A percentile compares a stretch with the other conserved stretches of the same genome.
Evolutionary conservation across 495 filamentous ascomycete genomes (phyloP).

Genomic region (Cudoniella acicularis): DNA sequence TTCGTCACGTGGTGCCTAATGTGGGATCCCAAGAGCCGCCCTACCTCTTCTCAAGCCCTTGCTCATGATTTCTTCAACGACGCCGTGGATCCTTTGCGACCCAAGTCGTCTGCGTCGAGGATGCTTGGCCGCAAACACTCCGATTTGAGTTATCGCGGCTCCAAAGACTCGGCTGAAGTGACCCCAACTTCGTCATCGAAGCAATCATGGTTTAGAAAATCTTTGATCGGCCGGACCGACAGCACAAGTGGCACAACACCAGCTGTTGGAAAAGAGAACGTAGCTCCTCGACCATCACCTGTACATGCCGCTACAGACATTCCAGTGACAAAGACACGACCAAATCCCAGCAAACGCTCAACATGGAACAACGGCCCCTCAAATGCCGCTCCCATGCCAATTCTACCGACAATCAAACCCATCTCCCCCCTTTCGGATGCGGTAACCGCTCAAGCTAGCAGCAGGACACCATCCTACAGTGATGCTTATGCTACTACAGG

Average conservation of each 20-base stretch:
- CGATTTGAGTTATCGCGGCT: constrained; percentile 60
- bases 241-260: constrained; percentile 21
- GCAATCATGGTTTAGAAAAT: constrained; percentile 94
- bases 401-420: constrained; percentile 91
- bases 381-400: constrained; percentile 93
- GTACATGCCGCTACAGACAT: constrained; percentile 56
- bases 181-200: constrained; percentile 64
- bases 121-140: constrained; percentile 85
- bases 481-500: constrained; percentile 18
- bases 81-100: constrained; percentile 86
- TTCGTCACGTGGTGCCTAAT: constrained; percentile 99
- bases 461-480: constrained; percentile 42
- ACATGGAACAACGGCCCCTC: constrained; percentile 81
- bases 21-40: constrained; percentile 95
- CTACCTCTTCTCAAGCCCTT: constrained; percentile 91
- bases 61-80: constrained; percentile 96
- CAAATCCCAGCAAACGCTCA: constrained; percentile 65
- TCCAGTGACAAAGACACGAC: constrained; percentile 52
- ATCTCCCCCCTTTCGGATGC: constrained; percentile 90
- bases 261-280: constrained; percentile 32
- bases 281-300: constrained; percentile 51
- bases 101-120: constrained; percentile 84
- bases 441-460: constrained; percentile 81
- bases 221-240: constrained; percentile 67
- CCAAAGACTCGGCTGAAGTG: constrained; percentile 63